A percentile compares a stretch with the other conserved stretches of the same genome.
Conservation (phyloP, 495 filamentous ascomycete species). For the Acidiella bohemica region DNA sequence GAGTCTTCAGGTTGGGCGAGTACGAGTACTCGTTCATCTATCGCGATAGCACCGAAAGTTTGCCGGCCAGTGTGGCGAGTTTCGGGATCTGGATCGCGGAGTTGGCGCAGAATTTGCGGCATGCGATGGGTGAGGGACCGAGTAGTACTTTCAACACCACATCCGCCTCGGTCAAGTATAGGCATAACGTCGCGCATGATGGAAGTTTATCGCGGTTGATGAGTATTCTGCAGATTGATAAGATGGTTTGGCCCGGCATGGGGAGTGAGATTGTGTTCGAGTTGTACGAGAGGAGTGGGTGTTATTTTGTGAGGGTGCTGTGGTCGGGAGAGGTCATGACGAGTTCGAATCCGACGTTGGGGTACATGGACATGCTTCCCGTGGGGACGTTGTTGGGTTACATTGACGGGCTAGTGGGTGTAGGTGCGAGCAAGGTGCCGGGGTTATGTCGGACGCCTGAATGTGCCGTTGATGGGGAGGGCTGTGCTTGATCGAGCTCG, state of each 20-base stretch:
- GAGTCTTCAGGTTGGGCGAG: conserved; percentile 53
- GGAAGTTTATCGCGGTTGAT: conserved; percentile 50
- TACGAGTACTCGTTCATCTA: conserved; percentile 60
- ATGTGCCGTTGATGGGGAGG: conserved; percentile 9
- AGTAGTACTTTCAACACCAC: conserved; percentile 2
- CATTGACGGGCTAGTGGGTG: conserved; percentile 49
- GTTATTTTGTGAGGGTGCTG: conserved; percentile 35
- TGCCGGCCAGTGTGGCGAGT: conserved; percentile 37
- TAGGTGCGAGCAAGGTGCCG: conserved; percentile 33
- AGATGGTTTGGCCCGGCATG: conserved; percentile 67
- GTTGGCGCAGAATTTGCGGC: conserved; percentile 44
- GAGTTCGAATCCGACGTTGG: conserved; percentile 45
- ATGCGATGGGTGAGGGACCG: conserved; percentile 12
- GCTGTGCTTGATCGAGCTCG: no score
- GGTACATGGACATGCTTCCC: conserved; percentile 48
- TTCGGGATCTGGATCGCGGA: conserved; percentile 55
- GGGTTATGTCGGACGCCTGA: conserved; percentile 6
- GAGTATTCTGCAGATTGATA: conserved; percentile 47
- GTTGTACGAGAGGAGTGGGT: conserved; percentile 32
- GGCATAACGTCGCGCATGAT: conserved; percentile 59
- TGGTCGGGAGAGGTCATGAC: conserved; percentile 48
- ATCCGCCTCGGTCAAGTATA: conserved; percentile 29
- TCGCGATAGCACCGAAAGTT: conserved; percentile 43
- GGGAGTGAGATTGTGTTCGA: conserved; percentile 58
- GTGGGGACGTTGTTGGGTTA: conserved; percentile 45